phyloP scores from a whole-genome alignment of 352 stramenopile genomes.

The Globisporangium nodosum region DNA sequence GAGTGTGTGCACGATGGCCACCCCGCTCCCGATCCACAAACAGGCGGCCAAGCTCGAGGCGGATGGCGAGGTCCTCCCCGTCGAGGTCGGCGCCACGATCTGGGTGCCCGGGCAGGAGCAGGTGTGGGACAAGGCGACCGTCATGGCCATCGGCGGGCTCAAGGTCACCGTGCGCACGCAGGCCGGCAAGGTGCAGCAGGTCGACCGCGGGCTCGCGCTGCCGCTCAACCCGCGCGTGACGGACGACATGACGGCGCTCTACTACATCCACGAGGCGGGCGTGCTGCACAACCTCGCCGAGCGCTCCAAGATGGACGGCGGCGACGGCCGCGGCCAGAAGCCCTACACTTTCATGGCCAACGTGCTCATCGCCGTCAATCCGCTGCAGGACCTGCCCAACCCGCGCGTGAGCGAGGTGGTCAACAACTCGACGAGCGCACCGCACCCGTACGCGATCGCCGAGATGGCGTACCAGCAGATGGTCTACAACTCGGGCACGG shows the following conservation, averaged over 20 bases:
- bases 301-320: conserved; percentile 82
- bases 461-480: conserved; percentile 92
- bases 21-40: conserved; percentile 56
- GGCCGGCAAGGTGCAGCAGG: conserved; percentile 81
- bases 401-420: conserved; percentile 77
- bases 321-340: conserved; percentile 57
- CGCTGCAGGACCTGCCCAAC: conserved; percentile 76
- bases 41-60: conserved; percentile 66
- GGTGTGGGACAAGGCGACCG: conserved; percentile 73
- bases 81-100: conserved; percentile 63
- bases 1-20: conserved; percentile 35
- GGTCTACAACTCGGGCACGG: conserved; percentile 83
- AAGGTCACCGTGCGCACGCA: conserved; percentile 83
- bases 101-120: conserved; percentile 70
- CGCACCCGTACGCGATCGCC: conserved; percentile 85
- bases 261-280: conserved; percentile 93
- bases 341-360: conserved; percentile 94
- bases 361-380: conserved; percentile 91
- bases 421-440: conserved; percentile 58
- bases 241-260: conserved; percentile 93
- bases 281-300: conserved; percentile 95
- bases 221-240: conserved; percentile 78
- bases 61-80: conserved; percentile 62
- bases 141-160: conserved; percentile 84
- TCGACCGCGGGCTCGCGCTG: conserved; percentile 67